Base-by-base conservation (phyloP, 2,329 filamentous ascomycete genomes). In the Talaromyces marneffei region DNA sequence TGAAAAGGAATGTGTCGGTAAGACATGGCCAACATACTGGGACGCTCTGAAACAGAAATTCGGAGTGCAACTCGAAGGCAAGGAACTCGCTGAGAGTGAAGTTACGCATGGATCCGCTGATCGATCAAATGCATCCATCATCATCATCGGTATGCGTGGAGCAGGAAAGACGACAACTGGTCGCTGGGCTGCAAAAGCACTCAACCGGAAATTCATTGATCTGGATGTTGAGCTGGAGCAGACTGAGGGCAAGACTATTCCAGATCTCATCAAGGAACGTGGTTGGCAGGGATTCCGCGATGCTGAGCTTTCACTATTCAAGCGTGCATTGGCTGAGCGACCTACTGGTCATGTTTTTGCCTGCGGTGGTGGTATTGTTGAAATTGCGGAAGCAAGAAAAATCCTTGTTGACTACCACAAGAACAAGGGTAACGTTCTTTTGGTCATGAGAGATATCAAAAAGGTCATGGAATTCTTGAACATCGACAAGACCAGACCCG, bases 21-120 rank as follows among this genome's bases (percentile, higher is more conserved):
- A 99, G 81, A 99, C 94, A 2, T 99, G 94, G 94, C 94, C 94
- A 0, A 94, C 93, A 9, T 99, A 94, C 91, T 99, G 94, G 94
- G 94, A 99, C 74, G 86, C 87, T 18, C 78, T 97, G 60, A 87
- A 87, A 23, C 86, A 89, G 66, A 84, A 85, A 14, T 99, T 97
- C 79, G 82, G 86, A 35, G 89, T 90, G 29, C 77, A 82, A 29
- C 79, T 97, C n/a, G 84, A 87, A 63, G 94, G 94, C 12, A 84
- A 87, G 37, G 91, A 95, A 67, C 68, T 80, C 16, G 74, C 67
- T 31, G 77, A 73, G 62, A 71, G 70, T 5, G 72, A 74, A 52
- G 64, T 67, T 27, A 66, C 77, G 50, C 74, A 74, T 10, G 76
- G 74, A 31, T 67, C 71, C 12, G 66, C 70, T 58, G 74, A 74